phyloP scores from a whole-genome alignment of 2,329 filamentous ascomycete genomes.

The Calonectria pseudoreteaudii region DNA sequence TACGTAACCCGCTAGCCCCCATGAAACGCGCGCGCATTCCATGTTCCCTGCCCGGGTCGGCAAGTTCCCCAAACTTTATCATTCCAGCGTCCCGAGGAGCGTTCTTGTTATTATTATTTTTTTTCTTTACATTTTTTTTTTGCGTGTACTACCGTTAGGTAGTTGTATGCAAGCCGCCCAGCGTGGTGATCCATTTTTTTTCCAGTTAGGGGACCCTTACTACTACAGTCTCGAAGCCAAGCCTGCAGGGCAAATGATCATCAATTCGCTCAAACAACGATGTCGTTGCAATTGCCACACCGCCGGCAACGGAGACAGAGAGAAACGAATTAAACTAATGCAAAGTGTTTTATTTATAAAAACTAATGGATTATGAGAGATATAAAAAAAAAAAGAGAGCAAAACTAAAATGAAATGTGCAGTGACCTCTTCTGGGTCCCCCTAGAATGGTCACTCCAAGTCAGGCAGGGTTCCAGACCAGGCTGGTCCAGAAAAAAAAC shows the following conservation, averaged over 20 bases:
- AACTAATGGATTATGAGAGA: neutral
- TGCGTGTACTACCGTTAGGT: neutral
- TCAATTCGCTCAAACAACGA: slow-evolving; percentile 2
- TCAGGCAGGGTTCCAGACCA: slow-evolving; percentile 1
- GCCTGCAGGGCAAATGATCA: slow-evolving; percentile 1
- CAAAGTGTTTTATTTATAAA: neutral
- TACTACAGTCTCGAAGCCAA: neutral
- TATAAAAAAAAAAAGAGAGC: neutral
- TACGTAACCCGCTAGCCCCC: neutral
- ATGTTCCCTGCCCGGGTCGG: neutral
- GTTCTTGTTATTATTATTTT: neutral
- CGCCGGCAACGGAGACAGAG: neutral
- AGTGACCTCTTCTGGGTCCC: neutral
- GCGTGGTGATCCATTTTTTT: neutral
- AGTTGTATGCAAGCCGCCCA: neutral
- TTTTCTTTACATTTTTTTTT: neutral
- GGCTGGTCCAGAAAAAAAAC: slow-evolving; percentile 5
- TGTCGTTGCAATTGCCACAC: neutral
- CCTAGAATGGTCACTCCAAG: neutral
- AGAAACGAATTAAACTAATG: neutral
- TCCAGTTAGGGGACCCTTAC: neutral
- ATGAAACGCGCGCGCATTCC: slow-evolving; percentile 5
- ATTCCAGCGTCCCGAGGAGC: neutral
- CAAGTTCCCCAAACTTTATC: neutral
- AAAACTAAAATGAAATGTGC: neutral